A percentile compares a stretch with the other conserved stretches of the same genome.
Conservation (phyloP, 306 rosid genomes). For the Cucumis melo region DNA sequence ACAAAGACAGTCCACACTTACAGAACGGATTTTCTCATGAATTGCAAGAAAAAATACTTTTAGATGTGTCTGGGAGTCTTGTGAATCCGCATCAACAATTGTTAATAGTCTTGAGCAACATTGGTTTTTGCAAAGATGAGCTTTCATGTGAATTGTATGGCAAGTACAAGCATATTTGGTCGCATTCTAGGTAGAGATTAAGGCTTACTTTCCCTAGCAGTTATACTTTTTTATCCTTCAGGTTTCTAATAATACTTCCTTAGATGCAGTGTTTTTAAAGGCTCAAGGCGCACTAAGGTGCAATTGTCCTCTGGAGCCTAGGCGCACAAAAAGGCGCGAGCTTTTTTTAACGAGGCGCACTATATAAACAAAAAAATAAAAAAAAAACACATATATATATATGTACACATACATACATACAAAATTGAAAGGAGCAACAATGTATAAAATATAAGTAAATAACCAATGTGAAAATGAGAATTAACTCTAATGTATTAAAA, state of each 20-base stretch:
- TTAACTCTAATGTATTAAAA: too few relatives aligned
- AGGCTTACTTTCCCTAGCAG: background rate
- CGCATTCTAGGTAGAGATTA: conserved; percentile 50
- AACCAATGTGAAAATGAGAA: too few relatives aligned
- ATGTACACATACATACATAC: too few relatives aligned
- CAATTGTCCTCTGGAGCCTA: too few relatives aligned
- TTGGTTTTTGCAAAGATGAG: conserved; percentile 93
- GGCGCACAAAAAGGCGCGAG: too few relatives aligned
- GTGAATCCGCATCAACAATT: conserved; percentile 65
- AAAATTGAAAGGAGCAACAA: too few relatives aligned
- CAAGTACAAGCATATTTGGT: conserved; percentile 78
- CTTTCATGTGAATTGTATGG: conserved; percentile 74
- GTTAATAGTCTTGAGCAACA: conserved; percentile 77
- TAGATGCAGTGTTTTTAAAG: too few relatives aligned
- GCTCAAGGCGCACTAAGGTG: too few relatives aligned
- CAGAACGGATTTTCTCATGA: conserved; percentile 64
- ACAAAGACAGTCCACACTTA: conserved; percentile 36
- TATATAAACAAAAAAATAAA: too few relatives aligned
- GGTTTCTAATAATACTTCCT: background rate
- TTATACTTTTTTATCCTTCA: background rate
- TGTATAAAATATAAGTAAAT: too few relatives aligned
- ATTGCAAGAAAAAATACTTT: conserved; percentile 31
- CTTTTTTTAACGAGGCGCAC: too few relatives aligned
- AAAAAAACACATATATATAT: too few relatives aligned
- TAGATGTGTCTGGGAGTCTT: conserved; percentile 45